phyloP scores from a whole-genome alignment of 495 filamentous ascomycete species.

The Penicillium paxilli region DNA sequence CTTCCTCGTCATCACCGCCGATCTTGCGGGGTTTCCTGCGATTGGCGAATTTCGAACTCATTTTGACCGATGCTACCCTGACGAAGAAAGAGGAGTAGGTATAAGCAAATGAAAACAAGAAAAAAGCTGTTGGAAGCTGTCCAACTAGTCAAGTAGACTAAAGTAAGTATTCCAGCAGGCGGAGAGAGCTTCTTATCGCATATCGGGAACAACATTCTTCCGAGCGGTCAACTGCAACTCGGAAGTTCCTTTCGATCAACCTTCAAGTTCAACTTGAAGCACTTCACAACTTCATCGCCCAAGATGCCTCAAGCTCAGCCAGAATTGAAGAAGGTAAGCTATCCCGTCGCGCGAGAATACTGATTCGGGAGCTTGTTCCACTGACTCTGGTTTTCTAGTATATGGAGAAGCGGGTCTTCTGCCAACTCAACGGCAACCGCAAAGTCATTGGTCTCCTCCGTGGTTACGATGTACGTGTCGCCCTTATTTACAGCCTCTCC shows the following conservation, averaged over 20 bases:
- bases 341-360: neutral
- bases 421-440: conserved; percentile 95
- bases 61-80: conserved; percentile 31
- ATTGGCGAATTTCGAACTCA: conserved; percentile 66
- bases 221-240: conserved; percentile 15
- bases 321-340: conserved; percentile 90
- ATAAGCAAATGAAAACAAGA: neutral
- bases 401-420: conserved; percentile 97
- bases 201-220: conserved; percentile 37
- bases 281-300: conserved; percentile 27
- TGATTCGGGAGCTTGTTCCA: neutral
- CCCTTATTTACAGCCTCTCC: neutral
- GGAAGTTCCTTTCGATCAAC: neutral
- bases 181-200: conserved; percentile 24
- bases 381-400: conserved; percentile 61
- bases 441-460: conserved; percentile 94
- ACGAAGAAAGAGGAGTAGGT: neutral
- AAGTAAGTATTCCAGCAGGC: neutral
- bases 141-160: no score
- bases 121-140: no score
- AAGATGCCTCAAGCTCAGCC: conserved; percentile 98
- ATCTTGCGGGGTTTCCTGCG: conserved; percentile 77
- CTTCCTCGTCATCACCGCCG: conserved; percentile 65
- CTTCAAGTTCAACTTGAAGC: conserved; percentile 5
- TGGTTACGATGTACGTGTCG: conserved; percentile 83